phyloP scores from a whole-genome alignment of 2,329 filamentous ascomycete genomes.

The Aureobasidium uvarum region DNA sequence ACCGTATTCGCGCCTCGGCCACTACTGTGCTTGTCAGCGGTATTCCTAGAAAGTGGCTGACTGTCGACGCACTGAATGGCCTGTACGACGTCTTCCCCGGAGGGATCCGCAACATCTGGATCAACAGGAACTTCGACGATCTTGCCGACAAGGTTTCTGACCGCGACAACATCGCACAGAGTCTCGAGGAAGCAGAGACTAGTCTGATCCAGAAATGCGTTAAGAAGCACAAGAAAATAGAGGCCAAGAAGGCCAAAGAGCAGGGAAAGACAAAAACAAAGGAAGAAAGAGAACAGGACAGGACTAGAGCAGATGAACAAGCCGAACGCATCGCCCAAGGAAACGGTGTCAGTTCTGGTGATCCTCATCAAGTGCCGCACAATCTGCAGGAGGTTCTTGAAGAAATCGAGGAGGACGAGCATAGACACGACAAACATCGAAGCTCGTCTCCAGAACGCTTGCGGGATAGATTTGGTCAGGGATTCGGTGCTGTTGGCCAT shows the following conservation, averaged over 20 bases:
- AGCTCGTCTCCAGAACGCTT: constrained; percentile 40
- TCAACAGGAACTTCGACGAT: constrained; percentile 84
- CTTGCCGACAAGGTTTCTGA: constrained; percentile 80
- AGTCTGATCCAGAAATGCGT: constrained; percentile 72
- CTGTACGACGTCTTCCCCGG: constrained; percentile 96
- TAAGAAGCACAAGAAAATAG: constrained; percentile 70
- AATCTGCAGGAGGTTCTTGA: constrained; percentile 36
- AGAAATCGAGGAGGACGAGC: constrained; percentile 30
- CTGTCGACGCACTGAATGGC: constrained; percentile 72
- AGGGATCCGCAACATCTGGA: constrained; percentile 92
- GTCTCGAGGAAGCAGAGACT: constrained; percentile 79
- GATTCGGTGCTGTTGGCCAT: constrained; percentile 43
- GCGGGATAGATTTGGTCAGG: constrained; percentile 45
- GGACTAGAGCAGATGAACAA: constrained; percentile 43
- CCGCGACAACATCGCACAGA: constrained; percentile 67
- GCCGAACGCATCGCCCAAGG: constrained; percentile 37
- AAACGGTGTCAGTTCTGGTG: constrained; percentile 36
- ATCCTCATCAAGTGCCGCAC: constrained; percentile 35
- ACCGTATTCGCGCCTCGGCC: constrained; percentile 87
- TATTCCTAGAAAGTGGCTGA: constrained; percentile 89
- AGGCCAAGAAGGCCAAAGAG: constrained; percentile 57
- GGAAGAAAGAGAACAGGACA: constrained; percentile 51
- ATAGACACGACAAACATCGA: constrained; percentile 16
- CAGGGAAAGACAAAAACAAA: constrained; percentile 53
- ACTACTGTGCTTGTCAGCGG: constrained; percentile 92